These are phyloP conservation scores for Lojkania enalia DNA, from an alignment of 2,329 filamentous ascomycete genomes.

Conservation along the genomic window DNA sequence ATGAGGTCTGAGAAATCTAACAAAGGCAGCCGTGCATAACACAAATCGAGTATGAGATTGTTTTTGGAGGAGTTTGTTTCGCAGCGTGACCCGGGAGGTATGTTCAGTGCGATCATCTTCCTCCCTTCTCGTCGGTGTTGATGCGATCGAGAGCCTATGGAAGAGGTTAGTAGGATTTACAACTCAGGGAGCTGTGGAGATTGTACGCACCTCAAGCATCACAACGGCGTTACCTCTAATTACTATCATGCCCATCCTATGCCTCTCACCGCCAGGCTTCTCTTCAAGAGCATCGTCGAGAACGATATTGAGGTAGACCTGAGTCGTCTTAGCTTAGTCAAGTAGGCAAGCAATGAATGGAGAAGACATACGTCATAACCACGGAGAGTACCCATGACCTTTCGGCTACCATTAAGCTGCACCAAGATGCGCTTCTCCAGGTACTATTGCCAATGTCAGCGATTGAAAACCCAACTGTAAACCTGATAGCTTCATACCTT, in stretches of 20 bases:
- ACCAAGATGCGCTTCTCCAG: conserved; percentile 99
- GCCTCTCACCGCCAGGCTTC: conserved; percentile 88
- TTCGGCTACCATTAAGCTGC: conserved; percentile 95
- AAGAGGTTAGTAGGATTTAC: not conserved
- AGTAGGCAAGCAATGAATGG: not conserved
- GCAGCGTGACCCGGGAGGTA: too few relatives aligned
- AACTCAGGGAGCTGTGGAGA: conserved; percentile 7
- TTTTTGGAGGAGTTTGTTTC: too few relatives aligned
- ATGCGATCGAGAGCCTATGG: conserved; percentile 42
- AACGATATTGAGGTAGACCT: conserved; percentile 99
- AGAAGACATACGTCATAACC: conserved; percentile 84
- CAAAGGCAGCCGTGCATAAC: too few relatives aligned
- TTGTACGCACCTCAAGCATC: conserved; percentile 74
- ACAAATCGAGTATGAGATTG: too few relatives aligned
- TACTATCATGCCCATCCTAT: conserved; percentile 89
- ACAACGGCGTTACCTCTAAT: conserved; percentile 98
- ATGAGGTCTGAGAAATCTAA: too few relatives aligned
- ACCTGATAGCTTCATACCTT: conserved; percentile 64
- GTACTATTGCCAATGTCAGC: conserved; percentile 58
- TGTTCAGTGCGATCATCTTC: conserved; percentile 22
- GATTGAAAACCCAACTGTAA: too few relatives aligned
- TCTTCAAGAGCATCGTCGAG: conserved; percentile 96
- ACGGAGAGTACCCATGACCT: conserved; percentile 90
- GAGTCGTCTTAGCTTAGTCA: too few relatives aligned
- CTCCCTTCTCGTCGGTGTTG: conserved; percentile 38